Base-by-base conservation (phyloP, 805 yeast species). In the Cyberlindnera misumaiensis region DNA sequence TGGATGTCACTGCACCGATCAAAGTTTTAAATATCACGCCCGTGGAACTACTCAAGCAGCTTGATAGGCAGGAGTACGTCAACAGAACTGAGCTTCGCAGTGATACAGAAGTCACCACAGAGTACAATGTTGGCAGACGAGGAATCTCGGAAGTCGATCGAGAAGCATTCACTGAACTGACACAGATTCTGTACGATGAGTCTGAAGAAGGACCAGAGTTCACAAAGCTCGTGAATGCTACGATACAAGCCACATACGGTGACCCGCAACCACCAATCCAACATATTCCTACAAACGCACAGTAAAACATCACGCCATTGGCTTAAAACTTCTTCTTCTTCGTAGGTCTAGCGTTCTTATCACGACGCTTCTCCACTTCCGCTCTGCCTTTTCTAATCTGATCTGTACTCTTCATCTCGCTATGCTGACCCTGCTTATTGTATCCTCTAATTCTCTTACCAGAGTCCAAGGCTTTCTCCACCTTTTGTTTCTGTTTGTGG, bases 261-360 rank as follows among this genome's bases (percentile, higher is more conserved):
- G 31, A 44, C 17, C 4, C 13, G 16, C 24, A 29, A 30, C 10
- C 11, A 6, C 24, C 5, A 8, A 20, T 8, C 8, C 24, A 20
- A 20, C 24, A 30, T 3, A 11, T 30, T 29, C 4, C 4, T 12
- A 29, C 31, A 29, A 10, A 29, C 10, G 13, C 14, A 20, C 20
- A 15, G 11, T 32, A 7, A 13, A 2, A 27, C 28, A 2, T 5
- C 28, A 27, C 11, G 28, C 14, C 6, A 8, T 14, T 28, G n/a
- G 4, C 20, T n/a, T 15, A 32, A 13, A 30, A 43, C 24, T 40
- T 41, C 35, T 39, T 41, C 36, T 32, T 44, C 42, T 66, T 71
- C 16, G 64, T 48, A 11, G 93, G 94, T 57, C 97, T 75, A 3
- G 83, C 95, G 50, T 87, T 89, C 77, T 93, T 93, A 4, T 78